Conservation (phyloP, 2,329 filamentous ascomycete species). For the Fusarium dlaminii region DNA sequence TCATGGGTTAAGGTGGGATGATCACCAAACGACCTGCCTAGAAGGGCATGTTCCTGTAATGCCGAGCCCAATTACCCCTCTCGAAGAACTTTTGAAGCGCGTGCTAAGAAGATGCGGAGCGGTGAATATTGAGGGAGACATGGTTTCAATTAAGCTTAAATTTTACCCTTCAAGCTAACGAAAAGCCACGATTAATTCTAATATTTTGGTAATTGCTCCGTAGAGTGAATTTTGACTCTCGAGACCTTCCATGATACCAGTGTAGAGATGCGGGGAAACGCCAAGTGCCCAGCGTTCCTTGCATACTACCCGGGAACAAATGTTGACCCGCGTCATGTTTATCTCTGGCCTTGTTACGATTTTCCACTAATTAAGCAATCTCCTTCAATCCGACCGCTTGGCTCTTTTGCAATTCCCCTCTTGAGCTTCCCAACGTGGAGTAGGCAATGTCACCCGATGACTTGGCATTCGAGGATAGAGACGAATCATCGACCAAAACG, state of each 20-base stretch:
- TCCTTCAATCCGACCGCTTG: background rate
- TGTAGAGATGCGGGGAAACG: constrained; percentile 1
- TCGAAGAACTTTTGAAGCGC: background rate
- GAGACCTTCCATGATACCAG: too few relatives aligned
- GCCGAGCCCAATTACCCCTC: constrained; percentile 4
- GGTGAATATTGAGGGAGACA: background rate
- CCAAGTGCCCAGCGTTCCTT: constrained; percentile 1
- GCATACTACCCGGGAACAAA: background rate
- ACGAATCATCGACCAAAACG: background rate
- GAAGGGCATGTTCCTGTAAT: background rate
- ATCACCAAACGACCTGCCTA: constrained; percentile 1
- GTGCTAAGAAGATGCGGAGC: background rate
- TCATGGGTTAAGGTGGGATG: background rate
- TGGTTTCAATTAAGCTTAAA: constrained; percentile 13
- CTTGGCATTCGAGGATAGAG: constrained; percentile 2
- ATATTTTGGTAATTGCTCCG: too few relatives aligned
- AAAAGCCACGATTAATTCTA: rapidly evolving
- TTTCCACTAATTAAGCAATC: background rate
- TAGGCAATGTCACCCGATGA: background rate
- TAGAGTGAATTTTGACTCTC: too few relatives aligned
- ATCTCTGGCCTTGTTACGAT: background rate
- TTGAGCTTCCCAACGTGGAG: constrained; percentile 20
- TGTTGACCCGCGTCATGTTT: background rate
- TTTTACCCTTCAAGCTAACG: background rate
- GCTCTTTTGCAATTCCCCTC: background rate